A percentile compares a stretch with the other conserved stretches of the same genome.
Conservation (phyloP, 768 basidiomycete species). For the Lentinula raphanica region DNA sequence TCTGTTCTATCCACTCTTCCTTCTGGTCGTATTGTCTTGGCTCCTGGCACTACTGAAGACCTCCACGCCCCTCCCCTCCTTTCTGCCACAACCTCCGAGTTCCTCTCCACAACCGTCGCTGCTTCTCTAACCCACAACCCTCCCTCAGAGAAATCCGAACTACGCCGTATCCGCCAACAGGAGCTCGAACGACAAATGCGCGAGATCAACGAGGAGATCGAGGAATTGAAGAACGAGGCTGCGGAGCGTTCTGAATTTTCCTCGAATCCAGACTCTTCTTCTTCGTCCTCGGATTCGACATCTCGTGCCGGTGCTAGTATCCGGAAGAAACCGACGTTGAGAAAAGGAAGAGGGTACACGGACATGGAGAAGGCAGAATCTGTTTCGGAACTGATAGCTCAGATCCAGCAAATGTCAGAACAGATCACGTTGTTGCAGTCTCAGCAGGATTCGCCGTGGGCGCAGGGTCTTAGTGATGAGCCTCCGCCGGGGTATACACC, state of each 20-base stretch:
- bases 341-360: neutral
- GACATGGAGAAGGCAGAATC: neutral
- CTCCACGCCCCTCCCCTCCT: neutral
- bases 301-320: neutral
- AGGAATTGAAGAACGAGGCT: neutral
- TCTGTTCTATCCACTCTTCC: neutral
- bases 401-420: constrained; percentile 1
- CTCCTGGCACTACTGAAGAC: neutral
- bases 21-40: neutral
- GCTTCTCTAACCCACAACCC: neutral
- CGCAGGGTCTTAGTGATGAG: constrained; percentile 11
- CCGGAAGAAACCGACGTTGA: neutral
- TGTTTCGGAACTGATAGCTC: neutral
- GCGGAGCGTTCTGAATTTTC: neutral
- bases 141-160: neutral
- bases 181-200: constrained; percentile 2
- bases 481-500: constrained; percentile 12
- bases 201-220: constrained; percentile 1
- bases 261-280: no score
- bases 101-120: neutral
- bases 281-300: no score
- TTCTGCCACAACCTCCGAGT: neutral
- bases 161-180: neutral
- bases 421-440: constrained; percentile 9
- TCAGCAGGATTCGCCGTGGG: constrained; percentile 10